Conservation (phyloP, 2,329 filamentous ascomycete genomes). For the Xylariaceae sp. region DNA sequence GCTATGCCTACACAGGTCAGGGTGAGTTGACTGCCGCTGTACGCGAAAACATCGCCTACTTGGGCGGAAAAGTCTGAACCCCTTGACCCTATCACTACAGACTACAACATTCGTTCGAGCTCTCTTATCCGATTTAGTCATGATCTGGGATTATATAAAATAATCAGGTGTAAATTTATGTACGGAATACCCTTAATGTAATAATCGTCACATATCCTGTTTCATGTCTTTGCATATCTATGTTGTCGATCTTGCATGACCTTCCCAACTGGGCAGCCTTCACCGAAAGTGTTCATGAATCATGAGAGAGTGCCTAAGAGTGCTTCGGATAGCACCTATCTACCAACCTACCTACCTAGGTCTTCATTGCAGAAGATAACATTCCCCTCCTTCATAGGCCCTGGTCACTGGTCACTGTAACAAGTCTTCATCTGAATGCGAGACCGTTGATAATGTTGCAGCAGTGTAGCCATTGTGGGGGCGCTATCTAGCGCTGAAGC, state of each 20-base stretch:
- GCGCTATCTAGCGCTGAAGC: background rate
- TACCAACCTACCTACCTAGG: background rate
- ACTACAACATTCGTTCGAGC: background rate
- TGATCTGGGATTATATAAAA: background rate
- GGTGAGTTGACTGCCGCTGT: conserved; percentile 43
- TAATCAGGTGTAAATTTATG: conserved; percentile 4
- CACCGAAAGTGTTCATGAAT: background rate
- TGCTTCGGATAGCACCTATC: background rate
- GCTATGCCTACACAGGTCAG: conserved; percentile 50
- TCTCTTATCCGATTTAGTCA: background rate
- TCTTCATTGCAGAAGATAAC: background rate
- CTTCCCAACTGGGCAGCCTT: background rate
- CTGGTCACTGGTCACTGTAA: background rate
- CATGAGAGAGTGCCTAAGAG: background rate
- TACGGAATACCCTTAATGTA: background rate
- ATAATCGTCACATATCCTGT: background rate
- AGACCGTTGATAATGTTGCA: background rate
- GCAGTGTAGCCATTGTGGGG: background rate
- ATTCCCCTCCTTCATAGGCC: background rate
- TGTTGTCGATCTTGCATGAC: background rate
- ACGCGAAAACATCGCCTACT: conserved; percentile 48
- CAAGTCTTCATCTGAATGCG: background rate
- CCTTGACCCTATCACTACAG: conserved; percentile 17
- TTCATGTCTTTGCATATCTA: background rate
- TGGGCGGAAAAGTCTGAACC: conserved; percentile 45